These are phyloP conservation scores for Phylloporus sp. DNA, from an alignment of 768 basidiomycete species.

Conservation along the genomic window DNA sequence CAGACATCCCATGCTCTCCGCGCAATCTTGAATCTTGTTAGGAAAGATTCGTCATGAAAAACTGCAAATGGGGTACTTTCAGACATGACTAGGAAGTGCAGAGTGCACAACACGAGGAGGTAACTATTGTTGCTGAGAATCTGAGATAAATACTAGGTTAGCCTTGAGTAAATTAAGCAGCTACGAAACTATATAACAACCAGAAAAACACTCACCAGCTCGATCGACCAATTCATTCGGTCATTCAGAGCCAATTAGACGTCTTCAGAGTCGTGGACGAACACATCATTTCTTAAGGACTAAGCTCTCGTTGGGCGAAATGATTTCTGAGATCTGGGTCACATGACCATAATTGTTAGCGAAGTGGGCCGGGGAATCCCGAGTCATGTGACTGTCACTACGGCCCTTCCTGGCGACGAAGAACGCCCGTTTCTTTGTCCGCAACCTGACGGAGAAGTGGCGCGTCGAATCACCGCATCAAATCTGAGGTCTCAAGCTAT, in stretches of 20 bases:
- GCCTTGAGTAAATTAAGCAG: slow-evolving; percentile 5
- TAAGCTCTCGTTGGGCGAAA: too few species aligned
- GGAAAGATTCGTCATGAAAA: background rate
- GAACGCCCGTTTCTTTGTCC: too few species aligned
- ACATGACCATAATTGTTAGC: too few species aligned
- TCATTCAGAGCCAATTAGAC: slow-evolving; percentile 15
- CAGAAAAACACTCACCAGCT: slow-evolving; percentile 13
- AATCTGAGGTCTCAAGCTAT: too few species aligned
- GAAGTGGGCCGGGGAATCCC: too few species aligned
- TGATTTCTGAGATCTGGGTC: too few species aligned
- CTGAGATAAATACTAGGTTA: slow-evolving; percentile 25
- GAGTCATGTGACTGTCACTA: too few species aligned
- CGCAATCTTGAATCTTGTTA: slow-evolving; percentile 3
- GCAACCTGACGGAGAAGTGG: too few species aligned
- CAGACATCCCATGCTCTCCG: slow-evolving; percentile 6
- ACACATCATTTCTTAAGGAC: slow-evolving; percentile 15
- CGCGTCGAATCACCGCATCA: too few species aligned
- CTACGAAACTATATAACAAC: slow-evolving; percentile 1
- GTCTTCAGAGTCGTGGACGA: slow-evolving; percentile 21
- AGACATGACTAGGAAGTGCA: slow-evolving; percentile 16
- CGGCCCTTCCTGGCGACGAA: too few species aligned
- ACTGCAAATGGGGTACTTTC: slow-evolving; percentile 10
- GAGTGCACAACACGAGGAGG: slow-evolving; percentile 9
- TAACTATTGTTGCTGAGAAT: slow-evolving; percentile 1
- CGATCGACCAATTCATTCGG: slow-evolving; percentile 18